Base-by-base conservation (phyloP, 106 monocot species). In the Vanilla planifolia region DNA sequence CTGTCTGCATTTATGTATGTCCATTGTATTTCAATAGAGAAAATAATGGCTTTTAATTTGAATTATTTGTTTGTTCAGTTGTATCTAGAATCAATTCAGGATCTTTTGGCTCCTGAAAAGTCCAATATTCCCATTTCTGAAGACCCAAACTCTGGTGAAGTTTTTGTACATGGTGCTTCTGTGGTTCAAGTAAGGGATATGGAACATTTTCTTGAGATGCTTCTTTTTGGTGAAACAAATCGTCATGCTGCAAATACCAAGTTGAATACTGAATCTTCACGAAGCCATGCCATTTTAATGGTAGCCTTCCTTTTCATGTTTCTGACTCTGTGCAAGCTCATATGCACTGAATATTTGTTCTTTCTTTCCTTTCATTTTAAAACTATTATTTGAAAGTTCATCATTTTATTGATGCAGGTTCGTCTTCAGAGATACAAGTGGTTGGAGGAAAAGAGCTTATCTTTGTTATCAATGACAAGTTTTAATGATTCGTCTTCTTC, bases 191-290 rank as follows among this genome's bases (percentile, higher is more conserved):
- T 89, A 47, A 74, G 59, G 57, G 71, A 77, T 63, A 43, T 77
- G 59, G 68, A 74, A 32, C 80, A 84, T 44, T 80, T 89, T 50
- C 27, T 80, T 14, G 73, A 89, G 46, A 52, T 89, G 36, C 46
- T 89, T 40, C 89, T 75, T 72, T 43, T 73, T 69, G 89, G 84
- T 43, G 89, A 84, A 75, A 59, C 74, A 65, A 84, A 89, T 55
- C 76, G 89, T 5, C 66, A 73, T 84, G 80, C 80, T 48, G 73
- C 89, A 29, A 89, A 89, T 74, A 84, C 89, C 33, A 89, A 80
- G 56, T 42, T 89, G 33, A 89, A 89, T 48, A 89, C 89, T 26
- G 84, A 89, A 62, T 89, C 89, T 60, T 89, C 89, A 64, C 67
- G 89, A 66, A 89, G 89, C 66, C 89, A 89, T 66, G 89, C 89